Conservation (phyloP, 2,329 filamentous ascomycete species). For the Scedosporium dehoogii region DNA sequence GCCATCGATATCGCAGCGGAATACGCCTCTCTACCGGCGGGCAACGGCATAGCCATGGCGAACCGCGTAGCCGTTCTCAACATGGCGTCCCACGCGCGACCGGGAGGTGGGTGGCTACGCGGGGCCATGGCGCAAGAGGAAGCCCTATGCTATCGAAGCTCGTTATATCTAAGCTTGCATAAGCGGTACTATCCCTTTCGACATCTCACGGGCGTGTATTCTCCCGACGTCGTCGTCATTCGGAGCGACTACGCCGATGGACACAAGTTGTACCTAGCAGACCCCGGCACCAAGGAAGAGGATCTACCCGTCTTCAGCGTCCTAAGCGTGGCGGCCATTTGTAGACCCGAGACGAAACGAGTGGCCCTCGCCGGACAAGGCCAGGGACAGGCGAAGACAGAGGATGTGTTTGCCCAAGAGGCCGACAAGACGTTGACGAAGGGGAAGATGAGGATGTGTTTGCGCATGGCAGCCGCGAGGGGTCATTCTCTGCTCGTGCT, state of each 20-base stretch:
- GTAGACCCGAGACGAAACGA: conserved; percentile 21
- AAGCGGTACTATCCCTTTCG: conserved; percentile 41
- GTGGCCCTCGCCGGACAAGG: background rate
- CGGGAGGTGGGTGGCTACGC: conserved; percentile 55
- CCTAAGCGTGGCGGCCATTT: conserved; percentile 49
- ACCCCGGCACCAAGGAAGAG: conserved; percentile 14
- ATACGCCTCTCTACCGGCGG: conserved; percentile 13
- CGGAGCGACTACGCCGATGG: conserved; percentile 36
- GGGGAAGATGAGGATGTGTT: conserved; percentile 50
- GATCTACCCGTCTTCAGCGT: conserved; percentile 44
- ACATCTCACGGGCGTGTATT: conserved; percentile 43
- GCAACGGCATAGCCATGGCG: conserved; percentile 11
- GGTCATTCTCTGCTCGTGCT: conserved; percentile 52
- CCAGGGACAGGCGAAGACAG: conserved; percentile 12
- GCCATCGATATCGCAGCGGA: conserved; percentile 30
- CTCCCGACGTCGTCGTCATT: conserved; percentile 49
- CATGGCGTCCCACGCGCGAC: conserved; percentile 46
- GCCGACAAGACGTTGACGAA: conserved; percentile 44
- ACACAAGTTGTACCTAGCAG: conserved; percentile 32
- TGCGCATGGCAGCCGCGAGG: conserved; percentile 48
- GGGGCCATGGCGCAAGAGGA: conserved; percentile 61
- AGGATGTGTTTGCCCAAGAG: conserved; percentile 26
- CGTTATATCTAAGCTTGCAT: conserved; percentile 38
- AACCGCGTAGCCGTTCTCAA: conserved; percentile 50
- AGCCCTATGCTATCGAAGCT: conserved; percentile 54